Conservation (phyloP, 2,329 filamentous ascomycete species). For the Hirsutella rhossiliensis region DNA sequence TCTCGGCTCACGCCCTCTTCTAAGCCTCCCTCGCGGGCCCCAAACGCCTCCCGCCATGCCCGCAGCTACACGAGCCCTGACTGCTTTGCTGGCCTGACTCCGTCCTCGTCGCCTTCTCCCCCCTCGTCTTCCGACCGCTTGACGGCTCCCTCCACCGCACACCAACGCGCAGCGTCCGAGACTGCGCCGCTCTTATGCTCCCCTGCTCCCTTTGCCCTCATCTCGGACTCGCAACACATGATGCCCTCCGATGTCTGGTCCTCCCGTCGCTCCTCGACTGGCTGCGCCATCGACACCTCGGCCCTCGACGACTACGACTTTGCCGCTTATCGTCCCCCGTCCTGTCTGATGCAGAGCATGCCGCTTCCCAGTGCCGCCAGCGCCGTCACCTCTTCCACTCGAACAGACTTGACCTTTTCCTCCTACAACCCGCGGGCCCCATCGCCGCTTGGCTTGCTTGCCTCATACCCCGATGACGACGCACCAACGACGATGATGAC, state of each 20-base stretch:
- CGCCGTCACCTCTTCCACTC: not conserved
- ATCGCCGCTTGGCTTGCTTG: constrained; percentile 29
- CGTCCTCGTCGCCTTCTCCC: constrained; percentile 15
- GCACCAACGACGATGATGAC: constrained; percentile 16
- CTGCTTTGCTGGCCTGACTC: constrained; percentile 27
- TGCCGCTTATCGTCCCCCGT: not conserved
- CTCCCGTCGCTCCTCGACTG: not conserved
- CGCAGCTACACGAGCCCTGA: constrained; percentile 53
- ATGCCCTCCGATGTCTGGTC: not conserved
- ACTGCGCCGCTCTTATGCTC: constrained; percentile 50
- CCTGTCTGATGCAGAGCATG: not conserved
- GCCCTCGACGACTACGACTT: not conserved
- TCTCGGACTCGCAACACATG: not conserved
- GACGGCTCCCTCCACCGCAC: constrained; percentile 4
- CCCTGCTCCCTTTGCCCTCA: constrained; percentile 41
- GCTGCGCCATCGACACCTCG: not conserved
- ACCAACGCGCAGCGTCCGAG: constrained; percentile 11
- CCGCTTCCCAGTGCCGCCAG: not conserved
- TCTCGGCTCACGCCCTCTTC: constrained; percentile 13
- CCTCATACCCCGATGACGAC: constrained; percentile 27
- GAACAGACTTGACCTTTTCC: not conserved
- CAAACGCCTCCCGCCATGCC: constrained; percentile 33
- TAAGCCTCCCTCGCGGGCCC: constrained; percentile 7
- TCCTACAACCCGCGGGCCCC: constrained; percentile 3
- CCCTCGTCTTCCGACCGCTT: constrained; percentile 11